Evolutionary conservation across 768 basidiomycete species (phyloP).

Genomic region (Leccinum arenicola): DNA sequence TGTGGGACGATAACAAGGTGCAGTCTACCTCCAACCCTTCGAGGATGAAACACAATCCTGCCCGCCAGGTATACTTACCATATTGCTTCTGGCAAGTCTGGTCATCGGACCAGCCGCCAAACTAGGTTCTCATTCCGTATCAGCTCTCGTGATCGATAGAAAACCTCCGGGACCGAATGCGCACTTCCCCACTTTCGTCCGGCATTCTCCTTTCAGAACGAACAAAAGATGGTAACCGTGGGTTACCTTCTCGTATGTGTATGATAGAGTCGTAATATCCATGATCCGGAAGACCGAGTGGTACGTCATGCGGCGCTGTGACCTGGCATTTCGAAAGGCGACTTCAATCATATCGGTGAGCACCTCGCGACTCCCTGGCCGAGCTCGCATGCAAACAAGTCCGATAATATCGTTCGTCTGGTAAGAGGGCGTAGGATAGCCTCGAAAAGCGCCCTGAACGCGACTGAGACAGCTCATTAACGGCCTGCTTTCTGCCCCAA

Average conservation of each 20-base stretch:
- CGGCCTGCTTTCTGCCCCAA: background rate
- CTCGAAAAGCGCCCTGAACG: background rate
- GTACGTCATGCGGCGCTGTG: too few species aligned
- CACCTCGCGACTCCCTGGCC: background rate
- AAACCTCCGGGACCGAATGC: background rate
- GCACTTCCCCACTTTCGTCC: background rate
- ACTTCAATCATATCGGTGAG: background rate
- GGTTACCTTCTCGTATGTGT: background rate
- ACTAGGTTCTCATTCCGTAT: background rate
- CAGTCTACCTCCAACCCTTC: background rate
- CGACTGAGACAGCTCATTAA: background rate
- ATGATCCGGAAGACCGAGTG: background rate
- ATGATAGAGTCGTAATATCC: background rate
- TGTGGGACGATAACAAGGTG: background rate
- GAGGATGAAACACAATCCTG: background rate
- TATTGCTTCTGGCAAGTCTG: background rate
- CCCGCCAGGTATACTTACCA: background rate
- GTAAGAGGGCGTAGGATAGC: background rate
- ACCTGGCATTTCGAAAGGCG: background rate
- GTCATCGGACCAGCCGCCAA: background rate
- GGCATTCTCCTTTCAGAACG: background rate
- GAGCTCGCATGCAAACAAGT: background rate
- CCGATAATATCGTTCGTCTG: background rate
- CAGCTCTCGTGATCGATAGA: background rate
- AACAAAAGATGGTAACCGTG: background rate